phyloP scores from a whole-genome alignment of 345 rosid genomes.

The Microcos paniculata region DNA sequence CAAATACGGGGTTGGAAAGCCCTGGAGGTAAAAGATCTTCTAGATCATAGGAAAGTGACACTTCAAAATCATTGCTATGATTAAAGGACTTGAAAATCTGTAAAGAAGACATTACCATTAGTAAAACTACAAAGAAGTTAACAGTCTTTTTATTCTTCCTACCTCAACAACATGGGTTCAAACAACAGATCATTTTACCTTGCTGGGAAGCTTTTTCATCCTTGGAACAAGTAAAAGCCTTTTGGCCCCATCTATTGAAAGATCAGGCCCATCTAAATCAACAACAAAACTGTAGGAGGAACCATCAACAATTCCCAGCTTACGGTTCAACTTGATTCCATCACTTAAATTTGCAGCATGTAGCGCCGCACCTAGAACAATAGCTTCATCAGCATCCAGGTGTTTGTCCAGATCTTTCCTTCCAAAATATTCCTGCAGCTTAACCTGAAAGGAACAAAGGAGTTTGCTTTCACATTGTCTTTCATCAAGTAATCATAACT shows the following conservation, averaged over 20 bases:
- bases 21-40: slow-evolving; percentile 83
- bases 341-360: slow-evolving; percentile 98
- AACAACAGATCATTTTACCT: slow-evolving; percentile 47
- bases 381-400: slow-evolving; percentile 99
- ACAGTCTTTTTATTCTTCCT: neutral
- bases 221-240: slow-evolving; percentile 79
- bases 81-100: slow-evolving; percentile 90
- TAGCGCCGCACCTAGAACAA: slow-evolving; percentile 90
- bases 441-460: slow-evolving; percentile 55
- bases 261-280: slow-evolving; percentile 78
- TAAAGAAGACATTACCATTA: slow-evolving; percentile 20
- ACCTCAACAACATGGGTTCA: slow-evolving; percentile 2
- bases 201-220: slow-evolving; percentile 95
- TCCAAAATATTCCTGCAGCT: slow-evolving; percentile 88
- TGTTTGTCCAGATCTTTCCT: slow-evolving; percentile 90
- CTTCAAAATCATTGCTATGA: slow-evolving; percentile 86
- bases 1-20: slow-evolving; percentile 60
- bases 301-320: slow-evolving; percentile 95
- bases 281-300: slow-evolving; percentile 74
- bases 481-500: neutral
- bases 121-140: slow-evolving; percentile 18
- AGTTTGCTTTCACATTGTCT: neutral
- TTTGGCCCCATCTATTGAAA: slow-evolving; percentile 62
- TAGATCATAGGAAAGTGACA: slow-evolving; percentile 77
- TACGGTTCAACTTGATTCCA: slow-evolving; percentile 94